A percentile compares a stretch with the other conserved stretches of the same genome.
Conservation (phyloP, 306 rosid species). For the Castanea mollissima region DNA sequence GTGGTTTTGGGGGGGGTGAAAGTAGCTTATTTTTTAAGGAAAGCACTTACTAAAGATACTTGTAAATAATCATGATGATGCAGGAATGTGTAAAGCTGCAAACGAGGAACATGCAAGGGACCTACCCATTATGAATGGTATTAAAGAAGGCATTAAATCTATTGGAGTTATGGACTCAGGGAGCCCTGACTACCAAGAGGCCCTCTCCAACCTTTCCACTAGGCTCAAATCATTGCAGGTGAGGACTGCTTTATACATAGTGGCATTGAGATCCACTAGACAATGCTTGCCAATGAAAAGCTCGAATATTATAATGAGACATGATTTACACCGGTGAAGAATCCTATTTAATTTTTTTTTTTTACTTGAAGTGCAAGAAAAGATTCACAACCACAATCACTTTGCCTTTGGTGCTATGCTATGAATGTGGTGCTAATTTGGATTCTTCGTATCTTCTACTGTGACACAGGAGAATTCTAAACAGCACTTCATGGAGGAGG, state of each 20-base stretch:
- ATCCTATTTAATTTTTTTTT: background rate
- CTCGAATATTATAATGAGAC: background rate
- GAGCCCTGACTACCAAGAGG: slow-evolving; percentile 60
- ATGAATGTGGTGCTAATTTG: background rate
- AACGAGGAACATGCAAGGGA: slow-evolving; percentile 90
- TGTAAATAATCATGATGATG: slow-evolving; percentile 12
- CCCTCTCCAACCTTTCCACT: slow-evolving; percentile 46
- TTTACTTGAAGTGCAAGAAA: background rate
- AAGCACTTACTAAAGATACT: slow-evolving; percentile 5
- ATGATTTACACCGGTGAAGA: background rate
- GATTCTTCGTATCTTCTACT: background rate
- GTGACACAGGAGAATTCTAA: slow-evolving; percentile 52
- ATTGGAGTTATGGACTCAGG: slow-evolving; percentile 66
- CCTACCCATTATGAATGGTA: slow-evolving; percentile 92
- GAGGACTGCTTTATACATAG: slow-evolving; percentile 10
- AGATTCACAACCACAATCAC: background rate
- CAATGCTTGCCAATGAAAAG: background rate
- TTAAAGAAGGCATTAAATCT: slow-evolving; percentile 81
- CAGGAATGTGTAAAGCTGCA: slow-evolving; percentile 74
- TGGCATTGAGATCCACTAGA: background rate
- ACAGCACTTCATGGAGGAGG: slow-evolving; percentile 78
- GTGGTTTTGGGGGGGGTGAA: background rate
- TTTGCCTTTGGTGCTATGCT: background rate
- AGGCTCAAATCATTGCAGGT: slow-evolving; percentile 71
- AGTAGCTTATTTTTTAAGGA: slow-evolving; percentile 38